Evolutionary conservation across 2,329 filamentous ascomycete genomes (phyloP), one percentile per base, ranked within the genome.

Genomic region (Cordyceps farinosa): DNA sequence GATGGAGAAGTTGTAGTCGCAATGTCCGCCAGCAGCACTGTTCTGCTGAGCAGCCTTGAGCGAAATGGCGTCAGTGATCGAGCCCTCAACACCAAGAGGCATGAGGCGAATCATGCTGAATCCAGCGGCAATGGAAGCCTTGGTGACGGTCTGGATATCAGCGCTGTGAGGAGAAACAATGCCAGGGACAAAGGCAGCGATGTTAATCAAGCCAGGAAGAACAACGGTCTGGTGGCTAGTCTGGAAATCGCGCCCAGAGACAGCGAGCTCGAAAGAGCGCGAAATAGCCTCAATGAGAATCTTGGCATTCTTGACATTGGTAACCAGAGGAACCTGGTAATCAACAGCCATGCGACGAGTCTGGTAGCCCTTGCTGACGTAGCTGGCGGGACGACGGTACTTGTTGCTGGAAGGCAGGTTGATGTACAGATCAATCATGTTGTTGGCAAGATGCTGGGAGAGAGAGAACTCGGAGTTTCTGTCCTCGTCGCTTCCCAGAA

Each of bases 291-390:
- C 95, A 60, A 99, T 89, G 58, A 99, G 80, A 65, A 99, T 91
- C 84, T 98, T 99, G 65, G 95, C 95, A 74, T 97, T 98, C 85
- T 99, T 99, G 76, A 99, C 95, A 71, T 99, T 99, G 62, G 95
- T 99, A 22, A 99, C 94, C 65, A 99, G 82, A 64, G 95, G 95
- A 61, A 95, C 96, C 79, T 98, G 94, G 79, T 97, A 87, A 78
- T 97, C 95, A 48, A 99, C 95, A 42, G 95, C 95, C 93, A 99
- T 97, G 76, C 95, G 89, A 75, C 95, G 88, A 62, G 95, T 98
- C 73, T 91, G 90, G 80, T 99, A 99, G 65, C 95, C 95, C 80
- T 95, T 95, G 78, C 91, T 96, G 89, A 99, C 96, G 79, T 98
- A 99, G 82, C 92, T 99, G 71, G 95, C 95, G 38, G 95, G 95